These are phyloP conservation scores for Colletotrichum cuscutae DNA, from an alignment of 2,329 filamentous ascomycete species.

Conservation along the genomic window DNA sequence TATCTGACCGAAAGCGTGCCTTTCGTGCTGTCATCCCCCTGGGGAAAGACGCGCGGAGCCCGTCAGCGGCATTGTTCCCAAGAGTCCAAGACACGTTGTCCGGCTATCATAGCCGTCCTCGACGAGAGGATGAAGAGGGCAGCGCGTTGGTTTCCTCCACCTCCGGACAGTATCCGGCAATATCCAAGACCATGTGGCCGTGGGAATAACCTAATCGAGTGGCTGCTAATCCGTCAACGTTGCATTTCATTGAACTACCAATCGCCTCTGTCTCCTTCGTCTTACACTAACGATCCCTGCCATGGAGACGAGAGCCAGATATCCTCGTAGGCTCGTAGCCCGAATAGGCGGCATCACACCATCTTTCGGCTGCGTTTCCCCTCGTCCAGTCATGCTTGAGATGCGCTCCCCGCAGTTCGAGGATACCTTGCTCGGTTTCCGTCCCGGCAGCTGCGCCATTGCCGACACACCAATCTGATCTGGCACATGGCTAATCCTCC, in stretches of 20 bases:
- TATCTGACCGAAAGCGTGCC: not conserved
- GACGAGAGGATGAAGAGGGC: not conserved
- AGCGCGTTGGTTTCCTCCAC: not conserved
- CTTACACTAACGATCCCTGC: not conserved
- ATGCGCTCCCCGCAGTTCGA: not conserved
- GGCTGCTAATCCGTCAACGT: not conserved
- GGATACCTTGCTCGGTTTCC: not conserved
- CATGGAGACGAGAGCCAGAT: not conserved
- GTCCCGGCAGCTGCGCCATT: constrained; percentile 11
- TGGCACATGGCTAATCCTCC: not conserved
- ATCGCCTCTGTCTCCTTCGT: not conserved
- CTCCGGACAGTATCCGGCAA: not conserved
- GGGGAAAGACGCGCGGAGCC: not conserved
- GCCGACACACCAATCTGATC: constrained; percentile 5
- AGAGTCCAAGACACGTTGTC: not conserved
- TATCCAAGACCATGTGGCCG: not conserved
- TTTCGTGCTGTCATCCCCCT: not conserved
- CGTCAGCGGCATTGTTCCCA: not conserved
- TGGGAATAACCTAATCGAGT: not conserved
- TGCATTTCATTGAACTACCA: not conserved
- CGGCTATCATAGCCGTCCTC: not conserved
- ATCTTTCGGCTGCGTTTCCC: not conserved
- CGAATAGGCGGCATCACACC: constrained; percentile 2
- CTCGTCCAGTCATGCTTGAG: not conserved
- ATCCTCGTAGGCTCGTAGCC: constrained; percentile 3